Evolutionary conservation across 805 yeast species (phyloP), one percentile per base, ranked within the genome.

Genomic region (Candida anglica): DNA sequence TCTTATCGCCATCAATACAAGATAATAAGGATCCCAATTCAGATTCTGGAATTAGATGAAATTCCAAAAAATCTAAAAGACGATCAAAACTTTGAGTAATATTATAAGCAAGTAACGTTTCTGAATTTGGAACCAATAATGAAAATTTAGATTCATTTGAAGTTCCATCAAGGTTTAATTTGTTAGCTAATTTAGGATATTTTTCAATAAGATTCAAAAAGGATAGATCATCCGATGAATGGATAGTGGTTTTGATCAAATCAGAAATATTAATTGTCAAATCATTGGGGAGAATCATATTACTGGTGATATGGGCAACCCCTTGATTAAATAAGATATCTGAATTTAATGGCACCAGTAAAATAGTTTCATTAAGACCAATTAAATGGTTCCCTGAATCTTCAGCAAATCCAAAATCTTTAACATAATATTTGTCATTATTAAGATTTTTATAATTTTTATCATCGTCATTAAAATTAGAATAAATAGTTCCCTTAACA

Each of bases 251-350:
- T 16, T 45, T 43, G 6, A 87, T 59, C 33, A 89, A 64, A 35
- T 86, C 81, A 3, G 39, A 30, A 8, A 81, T 54, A 0, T 79
- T 48, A 3, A 89, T 71, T 5, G 66, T 53, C 19, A 89, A 53
- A 16, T 61, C 55, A 0, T 60, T 53, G 0, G 96, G 95, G 11
- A 85, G 58, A 3, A 75, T 42, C 1, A 85, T 63, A 4, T 69
- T 55, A 23, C 70, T 61, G 9, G 84, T 62, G 1, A 89, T 78
- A 52, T 86, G 96, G 1, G 84, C 75, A 0, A 89, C 95, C 1
- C 98, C 98, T 52, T 84, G 82, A 42, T 75, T 78, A 52, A 85
- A 89, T 10, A 89, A 50, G 5, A 86, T 71, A 51, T 89, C 96
- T 1, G 75, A 58, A 38, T 74, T 69, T 33, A 68, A 44, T 0